Conservation (phyloP, 2,329 filamentous ascomycete genomes). For the Karstenula rhodostoma region DNA sequence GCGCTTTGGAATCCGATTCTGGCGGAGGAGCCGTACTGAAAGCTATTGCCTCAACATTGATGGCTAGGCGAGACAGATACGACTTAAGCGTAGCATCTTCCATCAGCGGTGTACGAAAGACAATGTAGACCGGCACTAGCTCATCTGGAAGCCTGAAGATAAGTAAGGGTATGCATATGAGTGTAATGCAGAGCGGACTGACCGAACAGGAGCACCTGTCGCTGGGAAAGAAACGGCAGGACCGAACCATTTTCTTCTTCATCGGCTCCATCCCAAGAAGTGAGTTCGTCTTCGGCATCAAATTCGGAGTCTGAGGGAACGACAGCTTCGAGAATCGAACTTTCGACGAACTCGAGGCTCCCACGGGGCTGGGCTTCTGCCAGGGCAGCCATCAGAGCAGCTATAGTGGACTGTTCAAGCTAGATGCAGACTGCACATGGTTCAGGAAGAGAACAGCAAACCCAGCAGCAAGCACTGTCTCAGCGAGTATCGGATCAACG, state of each 20-base stretch:
- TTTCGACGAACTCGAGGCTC: conserved; percentile 50
- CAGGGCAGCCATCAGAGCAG: conserved; percentile 28
- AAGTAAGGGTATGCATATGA: conserved; percentile 57
- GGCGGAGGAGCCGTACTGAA: conserved; percentile 58
- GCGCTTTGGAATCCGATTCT: conserved; percentile 48
- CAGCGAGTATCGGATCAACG: neutral
- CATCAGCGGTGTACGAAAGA: conserved; percentile 70
- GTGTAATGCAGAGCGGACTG: conserved; percentile 48
- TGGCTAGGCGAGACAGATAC: conserved; percentile 68
- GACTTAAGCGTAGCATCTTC: conserved; percentile 65
- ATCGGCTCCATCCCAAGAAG: conserved; percentile 54
- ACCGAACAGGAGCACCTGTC: conserved; percentile 78
- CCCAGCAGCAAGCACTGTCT: neutral
- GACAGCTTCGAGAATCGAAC: conserved; percentile 49
- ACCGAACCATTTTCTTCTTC: conserved; percentile 56
- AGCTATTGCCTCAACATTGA: conserved; percentile 73
- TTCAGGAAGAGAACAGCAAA: neutral
- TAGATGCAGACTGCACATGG: neutral
- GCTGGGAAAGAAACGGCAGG: conserved; percentile 66
- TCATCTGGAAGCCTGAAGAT: conserved; percentile 70
- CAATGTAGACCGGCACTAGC: conserved; percentile 71
- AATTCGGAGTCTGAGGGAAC: conserved; percentile 48
- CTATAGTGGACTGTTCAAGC: neutral
- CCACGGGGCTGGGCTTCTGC: conserved; percentile 35
- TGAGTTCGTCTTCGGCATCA: conserved; percentile 50